A percentile compares a stretch with the other conserved stretches of the same genome.
Conservation (phyloP, 1,284 basidiomycete species). For the Puccinia triticina region DNA sequence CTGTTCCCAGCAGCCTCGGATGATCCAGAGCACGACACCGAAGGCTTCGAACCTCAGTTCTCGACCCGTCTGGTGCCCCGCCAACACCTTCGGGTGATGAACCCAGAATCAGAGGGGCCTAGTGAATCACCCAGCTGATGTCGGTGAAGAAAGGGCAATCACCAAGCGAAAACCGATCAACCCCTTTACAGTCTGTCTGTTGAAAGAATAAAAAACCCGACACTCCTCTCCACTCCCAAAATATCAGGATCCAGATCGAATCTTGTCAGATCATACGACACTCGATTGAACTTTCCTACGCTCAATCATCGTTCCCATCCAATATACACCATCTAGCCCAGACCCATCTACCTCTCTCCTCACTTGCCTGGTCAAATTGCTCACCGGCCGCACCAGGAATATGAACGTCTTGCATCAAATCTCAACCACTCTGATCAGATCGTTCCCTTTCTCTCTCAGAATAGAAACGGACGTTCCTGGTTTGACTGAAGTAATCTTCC, state of each 20-base stretch:
- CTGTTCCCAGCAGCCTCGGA: conserved; percentile 33
- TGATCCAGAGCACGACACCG: conserved; percentile 46
- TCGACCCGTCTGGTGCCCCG: conserved; percentile 39
- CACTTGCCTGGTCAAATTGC: too few species aligned
- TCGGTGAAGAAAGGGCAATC: background rate
- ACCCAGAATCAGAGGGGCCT: conserved; percentile 34
- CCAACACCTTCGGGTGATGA: conserved; percentile 43
- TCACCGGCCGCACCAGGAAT: too few species aligned
- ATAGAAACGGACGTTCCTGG: background rate
- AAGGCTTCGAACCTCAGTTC: conserved; percentile 50
- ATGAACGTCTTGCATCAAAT: background rate
- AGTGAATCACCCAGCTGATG: conserved; percentile 34
- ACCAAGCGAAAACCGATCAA: background rate
- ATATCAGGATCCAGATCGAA: background rate
- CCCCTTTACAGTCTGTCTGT: background rate
- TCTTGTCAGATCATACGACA: background rate
- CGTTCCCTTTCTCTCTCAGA: background rate
- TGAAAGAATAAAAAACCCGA: background rate
- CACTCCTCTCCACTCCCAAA: background rate
- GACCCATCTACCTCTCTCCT: background rate
- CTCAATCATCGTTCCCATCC: too few species aligned
- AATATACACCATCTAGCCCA: too few species aligned
- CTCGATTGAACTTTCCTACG: background rate
- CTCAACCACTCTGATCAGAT: background rate
- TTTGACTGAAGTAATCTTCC: background rate